Percentiles rank a stretch among this genome's conserved stretches.
Evolutionary conservation across 169 alveolate species (phyloP).

Genomic region (Plasmodium knowlesi): DNA sequence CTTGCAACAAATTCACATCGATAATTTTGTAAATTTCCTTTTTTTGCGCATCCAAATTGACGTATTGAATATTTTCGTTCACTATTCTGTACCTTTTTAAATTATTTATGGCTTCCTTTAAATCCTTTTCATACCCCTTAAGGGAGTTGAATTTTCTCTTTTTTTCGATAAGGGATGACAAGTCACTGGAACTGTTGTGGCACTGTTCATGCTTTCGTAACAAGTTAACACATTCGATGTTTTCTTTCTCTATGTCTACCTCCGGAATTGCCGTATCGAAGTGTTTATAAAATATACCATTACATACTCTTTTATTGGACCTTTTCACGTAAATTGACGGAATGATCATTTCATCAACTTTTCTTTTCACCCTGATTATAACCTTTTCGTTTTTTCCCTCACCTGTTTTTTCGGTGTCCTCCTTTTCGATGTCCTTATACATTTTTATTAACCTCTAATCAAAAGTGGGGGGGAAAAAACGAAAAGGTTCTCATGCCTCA

Average conservation of each 20-base stretch:
- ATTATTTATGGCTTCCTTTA: conserved; percentile 49
- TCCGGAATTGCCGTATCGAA: conserved; percentile 55
- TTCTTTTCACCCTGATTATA: conserved; percentile 72
- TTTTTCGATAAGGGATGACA: background rate
- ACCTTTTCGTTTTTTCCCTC: conserved; percentile 35
- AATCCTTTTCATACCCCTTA: conserved; percentile 60
- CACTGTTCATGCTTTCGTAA: conserved; percentile 53
- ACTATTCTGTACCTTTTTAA: conserved; percentile 65
- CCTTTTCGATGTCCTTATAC: conserved; percentile 31
- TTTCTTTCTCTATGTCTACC: conserved; percentile 30
- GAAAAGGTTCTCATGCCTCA: background rate
- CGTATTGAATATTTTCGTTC: conserved; percentile 57
- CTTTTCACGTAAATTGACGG: conserved; percentile 63
- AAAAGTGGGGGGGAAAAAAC: background rate
- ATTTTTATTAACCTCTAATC: background rate
- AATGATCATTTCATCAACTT: conserved; percentile 53
- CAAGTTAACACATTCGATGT: conserved; percentile 42
- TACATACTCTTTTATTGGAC: conserved; percentile 65
- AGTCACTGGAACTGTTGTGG: background rate
- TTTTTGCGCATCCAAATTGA: conserved; percentile 28
- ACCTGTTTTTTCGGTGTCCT: background rate
- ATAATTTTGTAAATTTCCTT: conserved; percentile 66
- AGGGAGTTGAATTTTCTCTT: conserved; percentile 54
- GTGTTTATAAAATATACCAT: conserved; percentile 59
- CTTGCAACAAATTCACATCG: conserved; percentile 50